Evolutionary conservation across 116 monocot genomes (phyloP).

Genomic region (Papilionanthe hybrid): DNA sequence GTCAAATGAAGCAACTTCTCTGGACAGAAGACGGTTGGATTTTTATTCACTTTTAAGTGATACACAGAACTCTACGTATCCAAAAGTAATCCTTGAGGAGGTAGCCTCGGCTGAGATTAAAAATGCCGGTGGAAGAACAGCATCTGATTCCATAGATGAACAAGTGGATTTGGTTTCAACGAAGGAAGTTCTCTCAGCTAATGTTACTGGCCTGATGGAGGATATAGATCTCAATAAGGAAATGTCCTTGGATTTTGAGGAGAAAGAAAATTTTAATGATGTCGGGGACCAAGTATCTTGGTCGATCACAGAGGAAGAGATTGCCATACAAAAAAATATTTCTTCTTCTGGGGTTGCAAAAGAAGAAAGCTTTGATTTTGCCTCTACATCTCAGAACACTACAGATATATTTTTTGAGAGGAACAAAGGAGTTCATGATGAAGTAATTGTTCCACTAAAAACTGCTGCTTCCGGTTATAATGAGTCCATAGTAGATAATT

Average conservation of each 20-base stretch:
- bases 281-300: constrained; percentile 12
- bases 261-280: constrained; percentile 14
- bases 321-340: background rate
- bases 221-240: constrained; percentile 26
- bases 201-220: constrained; percentile 19
- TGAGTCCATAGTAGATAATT: constrained; percentile 1
- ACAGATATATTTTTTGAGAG: background rate
- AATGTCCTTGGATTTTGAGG: constrained; percentile 17
- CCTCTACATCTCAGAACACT: constrained; percentile 3
- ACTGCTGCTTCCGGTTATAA: background rate
- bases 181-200: constrained; percentile 10
- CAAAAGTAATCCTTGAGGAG: background rate
- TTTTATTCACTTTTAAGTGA: constrained; percentile 28
- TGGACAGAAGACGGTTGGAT: constrained; percentile 11
- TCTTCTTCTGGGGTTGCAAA: background rate
- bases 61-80: constrained; percentile 8
- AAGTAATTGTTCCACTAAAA: background rate
- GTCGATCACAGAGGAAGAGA: constrained; percentile 10
- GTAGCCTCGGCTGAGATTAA: background rate
- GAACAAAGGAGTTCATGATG: background rate
- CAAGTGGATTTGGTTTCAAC: background rate
- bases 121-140: background rate
- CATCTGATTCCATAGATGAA: background rate
- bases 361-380: constrained; percentile 2
- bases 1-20: background rate